These are phyloP conservation scores for Imleria badia DNA, from an alignment of 768 basidiomycete genomes.

Conservation along the genomic window DNA sequence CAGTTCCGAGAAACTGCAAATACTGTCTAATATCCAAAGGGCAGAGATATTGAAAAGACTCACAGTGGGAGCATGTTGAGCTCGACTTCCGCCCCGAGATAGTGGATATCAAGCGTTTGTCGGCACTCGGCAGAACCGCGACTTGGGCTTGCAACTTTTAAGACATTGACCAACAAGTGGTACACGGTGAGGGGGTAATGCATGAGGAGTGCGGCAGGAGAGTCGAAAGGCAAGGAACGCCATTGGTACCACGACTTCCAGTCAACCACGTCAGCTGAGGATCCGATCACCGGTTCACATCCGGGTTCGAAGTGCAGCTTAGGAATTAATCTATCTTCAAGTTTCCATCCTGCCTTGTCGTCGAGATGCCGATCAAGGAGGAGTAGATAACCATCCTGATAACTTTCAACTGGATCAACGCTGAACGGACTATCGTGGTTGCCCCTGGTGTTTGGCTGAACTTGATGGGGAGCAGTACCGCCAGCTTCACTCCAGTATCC, in stretches of 20 bases:
- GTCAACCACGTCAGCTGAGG: slow-evolving; percentile 31
- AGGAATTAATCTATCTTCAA: slow-evolving; percentile 36
- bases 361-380: slow-evolving; percentile 33
- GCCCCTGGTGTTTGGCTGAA: slow-evolving; percentile 16
- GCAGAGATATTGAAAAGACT: slow-evolving; percentile 10
- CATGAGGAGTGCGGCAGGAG: slow-evolving; percentile 45
- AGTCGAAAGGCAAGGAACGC: slow-evolving; percentile 43
- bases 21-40: neutral
- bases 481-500: slow-evolving; percentile 44
- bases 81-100: slow-evolving; percentile 41
- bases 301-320: slow-evolving; percentile 30
- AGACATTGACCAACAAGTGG: slow-evolving; percentile 35
- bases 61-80: slow-evolving; percentile 42
- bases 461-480: slow-evolving; percentile 33
- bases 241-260: slow-evolving; percentile 49
- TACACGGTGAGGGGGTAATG: slow-evolving; percentile 45
- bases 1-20: slow-evolving; percentile 43
- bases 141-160: slow-evolving; percentile 31
- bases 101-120: slow-evolving; percentile 34
- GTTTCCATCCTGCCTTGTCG: slow-evolving; percentile 37
- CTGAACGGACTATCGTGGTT: neutral
- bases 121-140: slow-evolving; percentile 20
- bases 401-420: slow-evolving; percentile 18
- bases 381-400: slow-evolving; percentile 35
- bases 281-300: slow-evolving; percentile 27